These are phyloP conservation scores for Pythium scleroteichum DNA, from an alignment of 352 stramenopile species.

Conservation along the genomic window DNA sequence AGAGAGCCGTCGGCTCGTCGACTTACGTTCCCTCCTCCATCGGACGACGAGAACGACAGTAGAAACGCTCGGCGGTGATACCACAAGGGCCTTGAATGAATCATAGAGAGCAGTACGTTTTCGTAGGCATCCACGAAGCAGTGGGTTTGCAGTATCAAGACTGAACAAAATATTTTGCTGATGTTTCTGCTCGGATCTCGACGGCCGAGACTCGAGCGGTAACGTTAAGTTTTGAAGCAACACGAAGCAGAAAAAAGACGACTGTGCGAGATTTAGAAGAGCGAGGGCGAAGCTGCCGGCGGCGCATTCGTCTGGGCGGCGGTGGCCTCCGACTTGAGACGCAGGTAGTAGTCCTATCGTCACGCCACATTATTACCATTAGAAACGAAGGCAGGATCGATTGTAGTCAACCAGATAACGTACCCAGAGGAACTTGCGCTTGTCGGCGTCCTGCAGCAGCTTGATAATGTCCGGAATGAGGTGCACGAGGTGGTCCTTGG, in stretches of 20 bases:
- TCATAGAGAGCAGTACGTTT: too few species aligned
- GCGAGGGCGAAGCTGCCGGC: constrained; percentile 49
- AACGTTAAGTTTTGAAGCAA: too few species aligned
- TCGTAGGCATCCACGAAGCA: too few species aligned
- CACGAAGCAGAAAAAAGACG: too few species aligned
- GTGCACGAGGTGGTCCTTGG: constrained; percentile 66
- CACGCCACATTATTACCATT: neutral
- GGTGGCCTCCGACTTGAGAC: constrained; percentile 59
- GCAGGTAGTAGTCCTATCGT: constrained; percentile 69
- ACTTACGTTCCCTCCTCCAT: constrained; percentile 18
- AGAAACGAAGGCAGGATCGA: too few species aligned
- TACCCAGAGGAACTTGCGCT: constrained; percentile 86
- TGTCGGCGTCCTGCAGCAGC: constrained; percentile 78
- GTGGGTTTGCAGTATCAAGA: too few species aligned
- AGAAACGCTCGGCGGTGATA: neutral
- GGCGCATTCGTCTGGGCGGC: constrained; percentile 28
- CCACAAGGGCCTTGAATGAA: neutral
- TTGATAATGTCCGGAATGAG: constrained; percentile 83
- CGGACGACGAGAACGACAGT: constrained; percentile 12
- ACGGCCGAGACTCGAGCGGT: too few species aligned
- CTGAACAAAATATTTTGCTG: too few species aligned
- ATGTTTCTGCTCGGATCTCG: too few species aligned
- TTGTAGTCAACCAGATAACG: too few species aligned
- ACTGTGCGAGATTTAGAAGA: constrained; percentile 51
- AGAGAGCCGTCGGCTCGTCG: constrained; percentile 5